phyloP scores from a whole-genome alignment of 805 yeast genomes.

The Nematodospora valgi region DNA sequence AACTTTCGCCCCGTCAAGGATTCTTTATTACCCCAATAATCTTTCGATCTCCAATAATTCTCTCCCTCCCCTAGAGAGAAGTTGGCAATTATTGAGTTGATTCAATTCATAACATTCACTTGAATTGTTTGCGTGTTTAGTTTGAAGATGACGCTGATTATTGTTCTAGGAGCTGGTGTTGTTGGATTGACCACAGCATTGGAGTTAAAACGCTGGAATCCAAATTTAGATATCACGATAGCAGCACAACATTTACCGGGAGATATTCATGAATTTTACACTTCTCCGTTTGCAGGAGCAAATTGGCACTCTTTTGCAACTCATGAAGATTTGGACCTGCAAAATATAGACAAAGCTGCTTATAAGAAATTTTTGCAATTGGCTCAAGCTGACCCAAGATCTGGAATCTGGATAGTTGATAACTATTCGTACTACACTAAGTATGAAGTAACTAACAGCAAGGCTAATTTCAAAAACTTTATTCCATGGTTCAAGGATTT shows the following conservation, averaged over 20 bases:
- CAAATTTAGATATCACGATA: constrained; percentile 24
- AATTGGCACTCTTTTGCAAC: constrained; percentile 64
- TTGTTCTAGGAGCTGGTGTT: constrained; percentile 36
- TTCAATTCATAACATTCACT: too few relatives aligned
- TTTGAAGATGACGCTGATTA: constrained; percentile 5
- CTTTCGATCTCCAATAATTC: too few relatives aligned
- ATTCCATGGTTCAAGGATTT: constrained; percentile 47
- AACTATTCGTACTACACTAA: constrained; percentile 17
- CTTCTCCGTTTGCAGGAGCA: constrained; percentile 73
- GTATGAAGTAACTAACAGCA: constrained; percentile 8
- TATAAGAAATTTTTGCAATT: constrained; percentile 46
- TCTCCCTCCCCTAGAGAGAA: too few relatives aligned
- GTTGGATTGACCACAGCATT: constrained; percentile 36
- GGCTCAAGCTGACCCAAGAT: constrained; percentile 43
- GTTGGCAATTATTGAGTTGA: too few relatives aligned
- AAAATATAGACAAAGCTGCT: constrained; percentile 44
- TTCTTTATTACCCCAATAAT: too few relatives aligned
- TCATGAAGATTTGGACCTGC: constrained; percentile 32
- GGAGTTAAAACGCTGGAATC: constrained; percentile 20
- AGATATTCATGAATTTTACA: constrained; percentile 47
- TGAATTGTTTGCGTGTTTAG: too few relatives aligned
- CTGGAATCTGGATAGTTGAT: constrained; percentile 42
- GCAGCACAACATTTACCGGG: constrained; percentile 49
- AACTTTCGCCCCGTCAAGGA: too few relatives aligned
- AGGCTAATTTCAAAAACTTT: constrained; percentile 7